Conservation (phyloP, 768 basidiomycete species). For the Psilocybe azurescens region DNA sequence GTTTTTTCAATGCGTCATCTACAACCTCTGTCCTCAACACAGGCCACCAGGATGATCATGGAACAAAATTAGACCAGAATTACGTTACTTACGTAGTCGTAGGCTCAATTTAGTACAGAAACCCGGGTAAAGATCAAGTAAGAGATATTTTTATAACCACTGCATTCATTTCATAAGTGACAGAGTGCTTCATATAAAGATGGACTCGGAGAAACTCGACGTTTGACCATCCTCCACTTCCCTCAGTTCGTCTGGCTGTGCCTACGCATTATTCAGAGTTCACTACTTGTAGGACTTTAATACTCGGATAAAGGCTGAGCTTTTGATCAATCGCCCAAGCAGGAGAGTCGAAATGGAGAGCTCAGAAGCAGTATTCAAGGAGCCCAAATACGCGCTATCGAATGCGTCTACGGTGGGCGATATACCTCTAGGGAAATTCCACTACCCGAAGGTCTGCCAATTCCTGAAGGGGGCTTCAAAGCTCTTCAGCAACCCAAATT, state of each 20-base stretch:
- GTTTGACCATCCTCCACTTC: background rate
- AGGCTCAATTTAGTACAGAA: background rate
- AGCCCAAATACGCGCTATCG: background rate
- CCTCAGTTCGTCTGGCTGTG: background rate
- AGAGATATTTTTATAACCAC: background rate
- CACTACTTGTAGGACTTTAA: background rate
- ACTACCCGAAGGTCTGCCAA: background rate
- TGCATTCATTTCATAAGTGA: background rate
- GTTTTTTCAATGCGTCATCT: too few species aligned
- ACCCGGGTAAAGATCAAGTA: background rate
- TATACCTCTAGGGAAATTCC: background rate
- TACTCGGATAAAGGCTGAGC: background rate
- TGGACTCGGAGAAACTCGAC: background rate
- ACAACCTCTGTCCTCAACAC: too few species aligned
- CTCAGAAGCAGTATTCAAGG: background rate
- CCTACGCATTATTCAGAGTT: too few species aligned
- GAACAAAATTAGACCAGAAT: too few species aligned
- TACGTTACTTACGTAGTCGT: too few species aligned
- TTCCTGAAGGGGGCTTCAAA: conserved; percentile 2
- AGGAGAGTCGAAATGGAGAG: background rate
- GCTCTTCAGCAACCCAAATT: background rate
- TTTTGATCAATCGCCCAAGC: background rate
- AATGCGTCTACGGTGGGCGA: background rate
- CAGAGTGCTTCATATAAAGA: background rate
- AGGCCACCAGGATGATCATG: too few species aligned